Evolutionary conservation across 768 basidiomycete genomes (phyloP), one percentile per base, ranked within the genome.

Genomic region (Galerina sulciceps): DNA sequence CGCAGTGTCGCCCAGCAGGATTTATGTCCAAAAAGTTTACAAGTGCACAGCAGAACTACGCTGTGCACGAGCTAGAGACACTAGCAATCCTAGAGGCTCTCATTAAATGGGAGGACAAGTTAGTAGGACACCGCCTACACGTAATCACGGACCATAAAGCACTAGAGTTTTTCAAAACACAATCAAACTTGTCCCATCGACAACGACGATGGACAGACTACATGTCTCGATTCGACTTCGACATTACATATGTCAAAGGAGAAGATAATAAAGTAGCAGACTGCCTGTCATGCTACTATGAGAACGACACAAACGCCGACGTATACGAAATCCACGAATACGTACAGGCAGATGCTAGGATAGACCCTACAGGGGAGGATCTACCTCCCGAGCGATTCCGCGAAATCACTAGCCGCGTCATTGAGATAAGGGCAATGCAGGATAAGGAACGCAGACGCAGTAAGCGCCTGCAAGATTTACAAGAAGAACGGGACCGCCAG

Each of bases 21-120:
- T 72, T 75, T 58, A 67, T 73, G 67, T 81, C 67, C 0, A 61
- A 58, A 20, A 75, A 72, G 31, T 71, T 74, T 35, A 76, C 72
- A 36, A 62, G 62, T 10, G 75, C 77, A 0, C 70, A 71, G 42
- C 67, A 57, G n/a, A 53, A 65, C 38, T 65, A 65, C 22, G 45
- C 58, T 0, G 61, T 65, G 1, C 58, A 62, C 13, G 49, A 76
- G 59, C 64, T 73, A 5, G 79, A 81, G 45, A 67, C 78, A 26
- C 42, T 80, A 1, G 76, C 75, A 1, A 72, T 74, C 0, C 65
- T 82, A 0, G 76, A 80, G 43, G 68, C 76, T 0, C 57, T 81
- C 53, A 57, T 70, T 5, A 62, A 68, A 0, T 73, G 73, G 47
- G 45, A 65, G 0, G 70, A 72, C 13, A 63, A 75, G 0, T 55